Evolutionary conservation across 805 yeast species (phyloP), one percentile per base, ranked within the genome.

Genomic region (Starmerella apis): DNA sequence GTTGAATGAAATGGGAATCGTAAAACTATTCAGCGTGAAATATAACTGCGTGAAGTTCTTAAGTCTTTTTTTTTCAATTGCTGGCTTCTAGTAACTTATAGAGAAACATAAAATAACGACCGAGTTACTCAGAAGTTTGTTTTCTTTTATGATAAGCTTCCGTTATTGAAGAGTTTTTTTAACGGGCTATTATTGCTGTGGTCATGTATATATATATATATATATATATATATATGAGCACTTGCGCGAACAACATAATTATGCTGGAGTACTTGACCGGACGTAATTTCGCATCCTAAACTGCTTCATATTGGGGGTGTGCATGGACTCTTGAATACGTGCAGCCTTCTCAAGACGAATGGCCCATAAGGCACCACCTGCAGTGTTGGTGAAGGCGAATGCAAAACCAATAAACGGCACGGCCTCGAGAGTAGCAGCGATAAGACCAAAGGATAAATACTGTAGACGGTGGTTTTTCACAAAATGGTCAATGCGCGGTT

Each of bases 291-390:
- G 39, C 25, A 36, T 13, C 4, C 6, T 19, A 9, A 36, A 19
- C 25, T 23, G 39, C 39, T n/a, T 9, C n/a, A 25, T 20, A 2
- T 20, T 25, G 25, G n/a, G 16, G 14, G 18, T 2, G 10, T n/a
- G n/a, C n/a, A n/a, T n/a, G n/a, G n/a, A n/a, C n/a, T n/a, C n/a
- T n/a, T n/a, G n/a, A n/a, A n/a, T n/a, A n/a, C 39, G 39, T 20
- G 22, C 22, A 6, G 28, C 16, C 20, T 16, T n/a, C 49, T 67
- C 70, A 32, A 64, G 48, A 19, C 58, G 55, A 9, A 54, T 60
- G 2, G 70, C 70, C 70, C 70, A 67, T 14, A 67, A 55, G 3
- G 70, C 70, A 1, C 67, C 70, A 6, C 67, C 70, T 3, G 60
- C 59, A 18, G 65, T 59, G 50, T 67, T 67, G 16, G 69, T 62